Percentiles rank a stretch among this genome's conserved stretches.
Evolutionary conservation across 352 stramenopile species (phyloP).

Genomic region (Globisporangium rhizosaccharum): DNA sequence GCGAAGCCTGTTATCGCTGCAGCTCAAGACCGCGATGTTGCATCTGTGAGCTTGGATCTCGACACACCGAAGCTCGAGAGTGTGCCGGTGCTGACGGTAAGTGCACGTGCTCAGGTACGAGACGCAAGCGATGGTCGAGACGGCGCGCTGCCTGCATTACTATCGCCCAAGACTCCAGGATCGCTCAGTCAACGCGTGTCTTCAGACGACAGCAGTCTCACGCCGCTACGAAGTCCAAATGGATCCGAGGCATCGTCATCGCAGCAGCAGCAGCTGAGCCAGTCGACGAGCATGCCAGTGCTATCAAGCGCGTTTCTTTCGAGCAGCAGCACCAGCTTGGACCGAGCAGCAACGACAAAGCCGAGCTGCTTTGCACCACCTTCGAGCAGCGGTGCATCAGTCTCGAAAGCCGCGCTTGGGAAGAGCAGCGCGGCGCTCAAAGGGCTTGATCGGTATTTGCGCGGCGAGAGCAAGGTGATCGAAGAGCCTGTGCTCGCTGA

Average conservation of each 20-base stretch:
- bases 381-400: neutral
- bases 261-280: neutral
- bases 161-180: slow-evolving; percentile 7
- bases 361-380: neutral
- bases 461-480: slow-evolving; percentile 50
- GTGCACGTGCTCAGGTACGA: too few species aligned
- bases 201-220: too few species aligned
- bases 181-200: too few species aligned
- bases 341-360: neutral
- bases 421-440: slow-evolving; percentile 21
- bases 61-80: too few species aligned
- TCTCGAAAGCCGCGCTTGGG: neutral
- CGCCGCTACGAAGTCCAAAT: too few species aligned
- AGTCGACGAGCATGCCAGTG: slow-evolving; percentile 8
- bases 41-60: too few species aligned
- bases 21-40: too few species aligned
- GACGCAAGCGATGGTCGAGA: neutral
- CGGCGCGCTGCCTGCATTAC: slow-evolving; percentile 6
- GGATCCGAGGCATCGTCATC: neutral
- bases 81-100: too few species aligned
- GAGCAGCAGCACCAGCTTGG: neutral
- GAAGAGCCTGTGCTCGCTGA: slow-evolving; percentile 23
- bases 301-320: neutral
- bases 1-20: neutral
- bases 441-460: slow-evolving; percentile 59